Evolutionary conservation across 148 eudicot species (phyloP), one percentile per base, ranked within the genome.

Genomic region (Rhododendron molle): DNA sequence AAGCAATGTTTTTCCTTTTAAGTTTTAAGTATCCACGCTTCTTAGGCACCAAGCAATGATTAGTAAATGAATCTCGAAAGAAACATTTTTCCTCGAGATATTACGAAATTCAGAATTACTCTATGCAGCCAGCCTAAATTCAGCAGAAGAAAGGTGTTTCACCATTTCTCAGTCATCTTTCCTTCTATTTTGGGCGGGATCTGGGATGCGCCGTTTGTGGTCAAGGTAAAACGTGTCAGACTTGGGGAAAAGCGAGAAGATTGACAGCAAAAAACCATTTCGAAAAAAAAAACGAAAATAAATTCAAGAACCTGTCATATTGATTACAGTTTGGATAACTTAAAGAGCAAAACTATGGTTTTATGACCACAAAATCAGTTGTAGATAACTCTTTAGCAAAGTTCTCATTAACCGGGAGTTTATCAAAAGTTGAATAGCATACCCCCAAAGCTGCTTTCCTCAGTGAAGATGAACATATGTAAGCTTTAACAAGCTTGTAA

Each of bases 381-480:
- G 62, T 73, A 40, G 7, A 9, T 11, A 32, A 0, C 67, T 38
- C 80, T 60, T 81, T 7, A 44, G 14, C 10, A 54, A 73, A 44
- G 71, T 72, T 30, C 4, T 52, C 77, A 26, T 15, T 12, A 60
- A 80, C 40, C 74, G 7, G 69, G 36, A 43, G 38, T 46, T 21
- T 13, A 44, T 40, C 30, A 86, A 60, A 36, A 84, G 52, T 21
- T 83, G 43, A 56, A 79, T 46, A n/a, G 80, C 93, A 47, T 94
- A 96, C 99, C 98, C 92, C 90, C 81, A 96, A 91, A 89, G 99
- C 97, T 21, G 98, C 91, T 93, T 94, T 96, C 84, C 99, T 90
- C 50, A 96, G 89, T 67, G 99, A 86, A 43, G 99, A 91, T 32
- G 99, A 95, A 81, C 92, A 93, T 79, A 94, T 92, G 89, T 95